phyloP scores from a whole-genome alignment of 2,329 filamentous ascomycete genomes.

The Aureobasidium sp. region DNA sequence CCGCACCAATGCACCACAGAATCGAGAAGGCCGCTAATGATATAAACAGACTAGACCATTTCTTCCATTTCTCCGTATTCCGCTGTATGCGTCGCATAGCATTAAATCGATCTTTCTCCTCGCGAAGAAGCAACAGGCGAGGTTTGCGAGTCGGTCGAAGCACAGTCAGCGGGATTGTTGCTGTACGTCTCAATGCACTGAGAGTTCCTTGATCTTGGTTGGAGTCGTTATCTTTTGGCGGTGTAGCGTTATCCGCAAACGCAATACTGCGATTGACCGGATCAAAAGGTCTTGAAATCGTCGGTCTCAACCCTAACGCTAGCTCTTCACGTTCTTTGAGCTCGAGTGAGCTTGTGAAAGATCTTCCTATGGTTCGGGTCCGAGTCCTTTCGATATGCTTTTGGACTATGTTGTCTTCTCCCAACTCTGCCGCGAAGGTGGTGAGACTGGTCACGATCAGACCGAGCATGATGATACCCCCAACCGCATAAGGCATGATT shows the following conservation, averaged over 20 bases:
- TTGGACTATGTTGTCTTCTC: constrained; percentile 55
- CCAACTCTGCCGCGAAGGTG: constrained; percentile 54
- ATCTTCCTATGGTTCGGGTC: constrained; percentile 46
- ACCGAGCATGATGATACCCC: constrained; percentile 78
- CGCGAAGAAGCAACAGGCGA: constrained; percentile 50
- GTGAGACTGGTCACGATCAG: constrained; percentile 75
- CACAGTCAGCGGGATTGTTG: constrained; percentile 18
- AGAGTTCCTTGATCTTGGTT: neutral
- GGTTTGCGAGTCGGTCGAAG: constrained; percentile 26
- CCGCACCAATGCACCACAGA: constrained; percentile 74
- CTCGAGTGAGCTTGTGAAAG: constrained; percentile 47
- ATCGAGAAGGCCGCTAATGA: constrained; percentile 62
- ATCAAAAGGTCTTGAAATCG: constrained; percentile 21
- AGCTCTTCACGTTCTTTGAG: constrained; percentile 31
- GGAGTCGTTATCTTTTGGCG: neutral
- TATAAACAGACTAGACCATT: constrained; percentile 65
- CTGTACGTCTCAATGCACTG: constrained; percentile 13
- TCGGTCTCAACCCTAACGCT: constrained; percentile 13
- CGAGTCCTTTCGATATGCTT: constrained; percentile 51
- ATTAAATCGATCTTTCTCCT: constrained; percentile 36
- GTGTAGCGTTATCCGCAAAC: constrained; percentile 11
- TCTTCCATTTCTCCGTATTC: constrained; percentile 56
- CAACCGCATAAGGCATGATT: constrained; percentile 73
- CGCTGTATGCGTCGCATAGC: constrained; percentile 68
- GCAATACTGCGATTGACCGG: constrained; percentile 16